Evolutionary conservation across 331 rosid genomes (phyloP).

Genomic region (Quercus lobata): DNA sequence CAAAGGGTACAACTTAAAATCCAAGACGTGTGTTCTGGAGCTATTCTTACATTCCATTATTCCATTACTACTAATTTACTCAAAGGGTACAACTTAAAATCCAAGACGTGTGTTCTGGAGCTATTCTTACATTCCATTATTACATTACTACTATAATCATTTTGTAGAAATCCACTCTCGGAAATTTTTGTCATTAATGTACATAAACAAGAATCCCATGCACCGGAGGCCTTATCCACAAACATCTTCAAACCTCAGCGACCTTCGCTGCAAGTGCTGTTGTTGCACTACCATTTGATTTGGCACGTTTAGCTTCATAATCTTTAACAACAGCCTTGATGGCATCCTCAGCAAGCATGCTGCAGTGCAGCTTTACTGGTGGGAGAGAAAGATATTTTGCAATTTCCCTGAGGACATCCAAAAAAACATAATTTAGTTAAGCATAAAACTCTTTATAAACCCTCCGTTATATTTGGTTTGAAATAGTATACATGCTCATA

Average conservation of each 20-base stretch:
- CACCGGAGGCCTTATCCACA: background rate
- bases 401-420: constrained; percentile 61
- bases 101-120: no score
- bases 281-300: constrained; percentile 23
- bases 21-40: no score
- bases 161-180: no score
- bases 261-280: constrained; percentile 33
- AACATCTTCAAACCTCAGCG: constrained; percentile 32
- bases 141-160: no score
- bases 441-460: background rate
- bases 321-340: constrained; percentile 91
- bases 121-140: no score
- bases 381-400: constrained; percentile 96
- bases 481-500: background rate
- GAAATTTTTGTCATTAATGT: no score
- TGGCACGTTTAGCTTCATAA: constrained; percentile 60
- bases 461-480: background rate
- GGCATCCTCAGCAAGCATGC: constrained; percentile 98
- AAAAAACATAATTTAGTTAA: background rate
- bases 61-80: no score
- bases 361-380: constrained; percentile 88
- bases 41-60: no score
- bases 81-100: no score
- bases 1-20: no score
- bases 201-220: no score